Evolutionary conservation across 2,329 filamentous ascomycete genomes (phyloP), one percentile per base, ranked within the genome.

Genomic region (Cryphonectria parasitica): DNA sequence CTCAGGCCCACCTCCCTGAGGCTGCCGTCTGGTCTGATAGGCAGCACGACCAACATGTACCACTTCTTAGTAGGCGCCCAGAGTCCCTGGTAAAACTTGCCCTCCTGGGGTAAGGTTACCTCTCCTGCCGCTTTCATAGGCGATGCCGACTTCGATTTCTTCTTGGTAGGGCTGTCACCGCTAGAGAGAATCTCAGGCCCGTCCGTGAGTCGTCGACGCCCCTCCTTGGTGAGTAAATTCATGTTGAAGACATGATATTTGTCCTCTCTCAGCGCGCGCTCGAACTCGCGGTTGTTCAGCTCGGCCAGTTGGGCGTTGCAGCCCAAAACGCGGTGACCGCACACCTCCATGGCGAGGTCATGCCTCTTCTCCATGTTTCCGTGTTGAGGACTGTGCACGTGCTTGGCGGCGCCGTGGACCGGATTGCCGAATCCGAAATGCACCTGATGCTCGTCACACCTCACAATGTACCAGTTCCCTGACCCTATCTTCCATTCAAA

Each of bases 31-130:
- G 62, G 66, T 15, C 71, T 66, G 52, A 72, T 81, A 2, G 80
- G 81, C 15, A 83, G 75, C 28, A 82, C 76, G 70, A 83, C 72
- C 28, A 82, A 79, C 2, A 79, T 77, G 66, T 79, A 83, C 7
- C 76, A 73, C 28, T 73, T 70, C 58, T 76, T 72, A 1, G 77
- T 75, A 1, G 75, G 70, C 28, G 70, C 69, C 77, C 78, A 80
- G 11, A 74, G 74, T 2, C 75, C 78, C 17, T 79, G 74, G 70
- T 83, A 83, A 2, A 83, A 75, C 36, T 78, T 75, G 41, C 78
- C 79, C 0, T 74, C 52, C 13, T 77, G 77, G 0, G 81, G 79
- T 39, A 77, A 28, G 1, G 71, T 71, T 25, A 80, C 73, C 1
- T 73, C 74, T 10, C 43, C 36, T 22, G 56, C 66, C 11, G 36